Conservation (phyloP, 768 basidiomycete genomes). For the Amyloporia xantha region DNA sequence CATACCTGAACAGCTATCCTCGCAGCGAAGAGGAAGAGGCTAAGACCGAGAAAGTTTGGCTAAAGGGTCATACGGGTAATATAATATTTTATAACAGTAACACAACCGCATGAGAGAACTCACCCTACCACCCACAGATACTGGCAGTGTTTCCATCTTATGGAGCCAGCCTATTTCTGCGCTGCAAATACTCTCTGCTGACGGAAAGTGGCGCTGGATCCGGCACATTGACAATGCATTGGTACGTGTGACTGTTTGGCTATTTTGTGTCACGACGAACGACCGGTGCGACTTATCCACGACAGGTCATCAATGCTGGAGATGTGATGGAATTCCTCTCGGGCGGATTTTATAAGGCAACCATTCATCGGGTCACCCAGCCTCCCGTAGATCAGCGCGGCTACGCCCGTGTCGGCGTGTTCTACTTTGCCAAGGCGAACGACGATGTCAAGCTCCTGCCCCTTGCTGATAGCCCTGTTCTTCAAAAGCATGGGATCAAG, state of each 20-base stretch:
- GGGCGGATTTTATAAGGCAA: too few species aligned
- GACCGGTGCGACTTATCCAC: background rate
- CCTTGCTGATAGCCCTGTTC: too few species aligned
- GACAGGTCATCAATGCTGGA: slow-evolving; percentile 36
- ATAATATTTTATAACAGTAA: background rate
- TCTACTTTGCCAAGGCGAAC: slow-evolving; percentile 29
- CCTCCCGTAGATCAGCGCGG: slow-evolving; percentile 29
- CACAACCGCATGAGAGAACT: background rate
- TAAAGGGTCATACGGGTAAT: too few species aligned
- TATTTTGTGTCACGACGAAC: slow-evolving; percentile 25
- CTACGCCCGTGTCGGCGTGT: slow-evolving; percentile 28
- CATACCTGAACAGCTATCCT: slow-evolving; percentile 19
- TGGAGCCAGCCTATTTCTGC: slow-evolving; percentile 32
- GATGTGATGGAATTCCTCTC: too few species aligned
- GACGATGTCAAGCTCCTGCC: slow-evolving; percentile 26
- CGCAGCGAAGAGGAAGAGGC: slow-evolving; percentile 25
- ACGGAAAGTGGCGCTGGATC: slow-evolving; percentile 30
- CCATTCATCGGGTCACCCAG: slow-evolving; percentile 32
- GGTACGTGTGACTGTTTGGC: slow-evolving; percentile 16
- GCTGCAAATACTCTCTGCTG: slow-evolving; percentile 27
- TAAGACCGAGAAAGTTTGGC: slow-evolving; percentile 24
- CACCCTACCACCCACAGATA: slow-evolving; percentile 16
- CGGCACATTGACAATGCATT: too few species aligned
- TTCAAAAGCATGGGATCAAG: slow-evolving; percentile 24
- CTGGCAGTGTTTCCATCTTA: slow-evolving; percentile 27